Conservation (phyloP, 257 asterid species). For the Thymus mandschuricus region DNA sequence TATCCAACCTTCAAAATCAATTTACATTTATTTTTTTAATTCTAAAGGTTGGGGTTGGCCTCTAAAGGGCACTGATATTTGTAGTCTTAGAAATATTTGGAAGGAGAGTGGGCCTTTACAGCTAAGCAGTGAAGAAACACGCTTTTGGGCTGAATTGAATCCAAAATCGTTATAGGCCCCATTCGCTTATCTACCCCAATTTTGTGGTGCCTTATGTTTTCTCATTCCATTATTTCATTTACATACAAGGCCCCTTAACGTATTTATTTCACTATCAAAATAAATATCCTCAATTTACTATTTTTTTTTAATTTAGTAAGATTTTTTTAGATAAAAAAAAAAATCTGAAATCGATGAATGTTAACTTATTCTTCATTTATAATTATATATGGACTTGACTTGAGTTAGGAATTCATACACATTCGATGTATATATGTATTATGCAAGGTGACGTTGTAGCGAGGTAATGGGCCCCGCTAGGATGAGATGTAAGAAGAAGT, state of each 20-base stretch:
- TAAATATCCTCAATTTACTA: too few relatives aligned
- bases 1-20: too few relatives aligned
- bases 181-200: constrained; percentile 30
- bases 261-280: neutral
- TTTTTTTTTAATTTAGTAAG: too few relatives aligned
- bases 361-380: too few relatives aligned
- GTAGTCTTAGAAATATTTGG: neutral
- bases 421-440: too few relatives aligned
- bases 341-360: too few relatives aligned
- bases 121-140: constrained; percentile 22
- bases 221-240: constrained; percentile 10
- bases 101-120: constrained; percentile 35
- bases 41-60: too few relatives aligned
- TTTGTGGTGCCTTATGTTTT: constrained; percentile 31
- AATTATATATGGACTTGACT: too few relatives aligned
- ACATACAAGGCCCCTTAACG: neutral
- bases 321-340: too few relatives aligned
- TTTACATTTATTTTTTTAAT: too few relatives aligned
- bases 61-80: too few relatives aligned
- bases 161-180: constrained; percentile 38
- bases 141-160: constrained; percentile 41
- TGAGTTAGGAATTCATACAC: too few relatives aligned
- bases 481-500: neutral
- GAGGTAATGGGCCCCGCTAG: neutral
- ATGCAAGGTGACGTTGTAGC: neutral